Conservation (phyloP, 1,139 yeast genomes). For the Entelexis sorbosivorans region DNA sequence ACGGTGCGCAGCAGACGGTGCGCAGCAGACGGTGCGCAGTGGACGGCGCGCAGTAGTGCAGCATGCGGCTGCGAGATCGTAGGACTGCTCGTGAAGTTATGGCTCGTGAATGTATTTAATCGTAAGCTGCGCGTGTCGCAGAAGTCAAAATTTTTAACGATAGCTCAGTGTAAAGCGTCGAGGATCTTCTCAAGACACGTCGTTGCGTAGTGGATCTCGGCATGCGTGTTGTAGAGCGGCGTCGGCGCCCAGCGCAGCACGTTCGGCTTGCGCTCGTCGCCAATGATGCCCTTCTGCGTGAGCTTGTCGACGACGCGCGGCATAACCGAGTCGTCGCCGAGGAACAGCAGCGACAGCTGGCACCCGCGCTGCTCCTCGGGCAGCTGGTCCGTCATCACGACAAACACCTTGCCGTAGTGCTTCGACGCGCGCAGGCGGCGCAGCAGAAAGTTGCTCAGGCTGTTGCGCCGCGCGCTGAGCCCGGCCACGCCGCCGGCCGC, state of each 20-base stretch:
- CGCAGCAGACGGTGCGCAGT: too few relatives aligned
- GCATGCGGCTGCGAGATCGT: too few relatives aligned
- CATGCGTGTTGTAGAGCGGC: constrained; percentile 69
- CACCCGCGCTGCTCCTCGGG: constrained; percentile 56
- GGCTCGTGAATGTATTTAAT: too few relatives aligned
- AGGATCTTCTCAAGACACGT: constrained; percentile 34
- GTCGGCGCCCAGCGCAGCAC: constrained; percentile 78
- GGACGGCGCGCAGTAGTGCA: too few relatives aligned
- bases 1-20: too few relatives aligned
- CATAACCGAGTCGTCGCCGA: constrained; percentile 41
- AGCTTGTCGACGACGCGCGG: constrained; percentile 42
- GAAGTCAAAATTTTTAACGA: not conserved
- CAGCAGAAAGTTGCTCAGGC: constrained; percentile 47
- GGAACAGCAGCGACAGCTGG: constrained; percentile 64
- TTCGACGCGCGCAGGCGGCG: constrained; percentile 27
- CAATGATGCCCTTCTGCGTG: constrained; percentile 49
- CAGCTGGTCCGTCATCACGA: constrained; percentile 45
- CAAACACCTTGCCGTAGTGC: constrained; percentile 37
- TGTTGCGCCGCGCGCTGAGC: constrained; percentile 47
- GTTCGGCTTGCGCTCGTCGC: constrained; percentile 83
- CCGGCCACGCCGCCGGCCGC: constrained; percentile 52
- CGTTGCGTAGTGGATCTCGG: constrained; percentile 46
- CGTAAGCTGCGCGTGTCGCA: too few relatives aligned
- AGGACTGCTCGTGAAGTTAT: too few relatives aligned
- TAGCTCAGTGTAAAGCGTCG: not conserved